phyloP scores from a whole-genome alignment of 106 monocot species.

The Gastrodia elata region DNA sequence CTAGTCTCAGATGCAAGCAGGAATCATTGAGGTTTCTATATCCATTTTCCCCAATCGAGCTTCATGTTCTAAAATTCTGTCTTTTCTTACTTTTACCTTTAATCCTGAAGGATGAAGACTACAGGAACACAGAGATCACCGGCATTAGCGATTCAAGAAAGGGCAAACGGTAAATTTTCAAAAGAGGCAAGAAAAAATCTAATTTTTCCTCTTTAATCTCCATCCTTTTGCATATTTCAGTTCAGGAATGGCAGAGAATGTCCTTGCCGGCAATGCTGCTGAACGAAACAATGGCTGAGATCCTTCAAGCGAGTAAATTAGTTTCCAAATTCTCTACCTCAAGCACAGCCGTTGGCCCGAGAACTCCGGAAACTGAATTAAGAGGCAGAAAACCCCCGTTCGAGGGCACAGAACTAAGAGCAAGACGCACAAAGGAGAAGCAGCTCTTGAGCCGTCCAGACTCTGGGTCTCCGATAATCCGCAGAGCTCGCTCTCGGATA shows the following conservation, averaged over 20 bases:
- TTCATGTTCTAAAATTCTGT: background rate
- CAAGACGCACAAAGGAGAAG: constrained; percentile 56
- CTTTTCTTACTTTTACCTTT: background rate
- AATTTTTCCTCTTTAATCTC: background rate
- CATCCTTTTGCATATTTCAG: background rate
- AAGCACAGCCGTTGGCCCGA: constrained; percentile 20
- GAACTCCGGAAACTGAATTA: constrained; percentile 29
- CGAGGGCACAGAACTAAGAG: constrained; percentile 27
- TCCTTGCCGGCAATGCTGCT: constrained; percentile 77
- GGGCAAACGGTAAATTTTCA: constrained; percentile 19
- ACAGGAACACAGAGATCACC: constrained; percentile 38
- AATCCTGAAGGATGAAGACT: constrained; percentile 37
- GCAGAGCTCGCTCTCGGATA: constrained; percentile 53
- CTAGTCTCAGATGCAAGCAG: constrained; percentile 85
- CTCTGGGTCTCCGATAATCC: constrained; percentile 10
- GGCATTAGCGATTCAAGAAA: constrained; percentile 38
- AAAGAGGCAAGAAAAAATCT: background rate
- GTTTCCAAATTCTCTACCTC: constrained; percentile 1
- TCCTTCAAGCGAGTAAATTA: constrained; percentile 53
- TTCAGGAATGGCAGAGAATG: constrained; percentile 62
- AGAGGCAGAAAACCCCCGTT: background rate
- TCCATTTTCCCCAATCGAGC: background rate
- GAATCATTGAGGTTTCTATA: constrained; percentile 47
- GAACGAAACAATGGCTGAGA: constrained; percentile 67
- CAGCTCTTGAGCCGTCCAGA: constrained; percentile 17